Evolutionary conservation across 2,329 filamentous ascomycete genomes (phyloP).

Genomic region (Corniculantispora saksenae): DNA sequence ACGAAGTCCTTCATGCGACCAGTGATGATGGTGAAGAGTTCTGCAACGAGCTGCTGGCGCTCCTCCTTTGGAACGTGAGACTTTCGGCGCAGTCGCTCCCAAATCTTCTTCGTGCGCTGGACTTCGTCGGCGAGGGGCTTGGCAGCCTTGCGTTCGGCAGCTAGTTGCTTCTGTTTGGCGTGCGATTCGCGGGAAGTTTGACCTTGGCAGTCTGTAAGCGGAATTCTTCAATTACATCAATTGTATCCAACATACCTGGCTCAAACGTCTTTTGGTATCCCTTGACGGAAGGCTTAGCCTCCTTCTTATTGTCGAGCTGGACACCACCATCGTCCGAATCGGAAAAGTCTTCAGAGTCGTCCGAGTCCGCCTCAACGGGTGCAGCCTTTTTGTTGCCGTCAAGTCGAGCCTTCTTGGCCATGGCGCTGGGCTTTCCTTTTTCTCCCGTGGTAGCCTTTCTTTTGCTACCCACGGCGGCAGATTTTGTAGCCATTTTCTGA

Average conservation of each 20-base stretch:
- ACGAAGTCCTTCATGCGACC: slow-evolving; percentile 93
- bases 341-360: slow-evolving; percentile 45
- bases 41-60: slow-evolving; percentile 79
- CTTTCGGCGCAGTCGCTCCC: slow-evolving; percentile 90
- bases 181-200: slow-evolving; percentile 82
- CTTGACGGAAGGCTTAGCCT: slow-evolving; percentile 38
- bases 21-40: slow-evolving; percentile 89
- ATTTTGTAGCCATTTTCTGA: slow-evolving; percentile 51
- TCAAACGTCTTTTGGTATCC: slow-evolving; percentile 42
- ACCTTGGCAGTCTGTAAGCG: slow-evolving; percentile 37
- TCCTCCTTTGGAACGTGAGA: slow-evolving; percentile 91
- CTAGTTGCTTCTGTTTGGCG: slow-evolving; percentile 86
- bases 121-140: slow-evolving; percentile 93
- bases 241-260: slow-evolving; percentile 36
- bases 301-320: slow-evolving; percentile 42
- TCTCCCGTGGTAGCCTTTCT: slow-evolving; percentile 52
- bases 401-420: slow-evolving; percentile 54
- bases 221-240: slow-evolving; percentile 10
- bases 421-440: slow-evolving; percentile 46
- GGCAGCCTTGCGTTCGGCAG: slow-evolving; percentile 83
- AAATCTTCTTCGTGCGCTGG: slow-evolving; percentile 89
- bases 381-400: slow-evolving; percentile 34
- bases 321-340: slow-evolving; percentile 58
- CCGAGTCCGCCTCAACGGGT: slow-evolving; percentile 33
- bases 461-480: slow-evolving; percentile 52